Base-by-base conservation (phyloP, 129 eudicot species). In the Cynara cardunculus region DNA sequence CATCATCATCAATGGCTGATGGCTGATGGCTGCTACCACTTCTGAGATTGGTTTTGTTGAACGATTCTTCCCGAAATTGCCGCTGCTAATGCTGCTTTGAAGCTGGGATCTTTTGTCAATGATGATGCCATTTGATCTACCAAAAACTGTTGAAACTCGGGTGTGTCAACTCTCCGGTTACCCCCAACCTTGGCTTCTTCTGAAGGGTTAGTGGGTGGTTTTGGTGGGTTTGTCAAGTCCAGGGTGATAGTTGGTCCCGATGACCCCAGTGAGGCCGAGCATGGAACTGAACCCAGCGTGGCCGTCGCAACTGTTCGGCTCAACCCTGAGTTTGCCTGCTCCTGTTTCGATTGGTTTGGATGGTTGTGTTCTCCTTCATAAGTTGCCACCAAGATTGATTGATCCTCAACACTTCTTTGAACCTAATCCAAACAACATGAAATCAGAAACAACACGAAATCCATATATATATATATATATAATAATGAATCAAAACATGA, bases 351-450 rank as follows among this genome's bases (percentile, higher is more conserved):
- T 34, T 89, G 91, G 77, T 77, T 82, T 73, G 98, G 87, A 73
- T 94, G 97, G 76, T 94, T 94, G 90, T 94, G 98, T 25, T 94
- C 98, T 28, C 98, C 97, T 87, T 94, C 98, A 65, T 94, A 94
- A 49, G 98, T 94, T 72, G 98, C 97, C 2, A 94, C 98, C 73
- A 91, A 77, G 24, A 94, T 80, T 44, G 98, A 88, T 81, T 90
- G 98, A 82, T 94, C 98, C 78, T 94, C 98, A 26, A 94, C 78
- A 77, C 97, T 94, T 88, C 97, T 88, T 83, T 94, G 98, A 70
- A 94, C 98, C 98, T 93, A 78, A 46, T 39, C 13, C 0, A 72
- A 27, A 37, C 53, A 69, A 39, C 27, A 73, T 72, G 35, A 22
- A 83, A 16, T 9, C 39, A 56, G 26, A 76, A 26, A 24, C 37